Conservation (phyloP, 2,329 filamentous ascomycete genomes). For the Scedosporium dehoogii region DNA sequence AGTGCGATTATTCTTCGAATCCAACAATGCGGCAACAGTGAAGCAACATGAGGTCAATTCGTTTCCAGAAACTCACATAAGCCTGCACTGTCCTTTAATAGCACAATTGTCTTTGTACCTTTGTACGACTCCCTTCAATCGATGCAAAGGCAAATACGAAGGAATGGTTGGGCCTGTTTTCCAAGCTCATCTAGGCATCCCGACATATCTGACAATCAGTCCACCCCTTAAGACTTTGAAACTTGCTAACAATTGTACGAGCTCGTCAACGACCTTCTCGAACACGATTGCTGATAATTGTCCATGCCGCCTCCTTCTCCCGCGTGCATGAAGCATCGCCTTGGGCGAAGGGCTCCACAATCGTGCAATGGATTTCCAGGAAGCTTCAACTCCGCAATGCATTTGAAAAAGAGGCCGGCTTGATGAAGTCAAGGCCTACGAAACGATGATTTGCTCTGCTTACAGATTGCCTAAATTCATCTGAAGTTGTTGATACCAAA, state of each 20-base stretch:
- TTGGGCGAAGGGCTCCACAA: not conserved
- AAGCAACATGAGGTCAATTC: too few relatives aligned
- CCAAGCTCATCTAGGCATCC: too few relatives aligned
- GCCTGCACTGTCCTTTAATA: too few relatives aligned
- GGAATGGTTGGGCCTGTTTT: too few relatives aligned
- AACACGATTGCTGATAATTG: not conserved
- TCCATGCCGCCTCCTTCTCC: not conserved
- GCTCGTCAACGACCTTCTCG: not conserved
- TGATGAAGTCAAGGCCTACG: not conserved
- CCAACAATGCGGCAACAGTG: too few relatives aligned
- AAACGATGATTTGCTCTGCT: constrained; percentile 2
- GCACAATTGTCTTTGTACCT: too few relatives aligned
- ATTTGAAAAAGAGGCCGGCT: not conserved
- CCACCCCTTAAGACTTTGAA: not conserved
- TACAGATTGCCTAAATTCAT: constrained; percentile 3
- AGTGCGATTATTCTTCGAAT: too few relatives aligned
- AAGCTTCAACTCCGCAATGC: not conserved
- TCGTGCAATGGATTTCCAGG: constrained; percentile 1
- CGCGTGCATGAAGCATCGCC: not conserved
- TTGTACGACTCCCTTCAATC: too few relatives aligned
- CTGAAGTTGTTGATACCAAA: not conserved
- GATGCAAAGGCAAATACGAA: too few relatives aligned
- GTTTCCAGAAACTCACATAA: too few relatives aligned
- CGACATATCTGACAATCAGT: too few relatives aligned
- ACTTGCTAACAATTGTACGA: not conserved